Percentiles rank a stretch among this genome's conserved stretches.
phyloP scores from a whole-genome alignment of 2,329 filamentous ascomycete species.

The Diaporthe destruens region DNA sequence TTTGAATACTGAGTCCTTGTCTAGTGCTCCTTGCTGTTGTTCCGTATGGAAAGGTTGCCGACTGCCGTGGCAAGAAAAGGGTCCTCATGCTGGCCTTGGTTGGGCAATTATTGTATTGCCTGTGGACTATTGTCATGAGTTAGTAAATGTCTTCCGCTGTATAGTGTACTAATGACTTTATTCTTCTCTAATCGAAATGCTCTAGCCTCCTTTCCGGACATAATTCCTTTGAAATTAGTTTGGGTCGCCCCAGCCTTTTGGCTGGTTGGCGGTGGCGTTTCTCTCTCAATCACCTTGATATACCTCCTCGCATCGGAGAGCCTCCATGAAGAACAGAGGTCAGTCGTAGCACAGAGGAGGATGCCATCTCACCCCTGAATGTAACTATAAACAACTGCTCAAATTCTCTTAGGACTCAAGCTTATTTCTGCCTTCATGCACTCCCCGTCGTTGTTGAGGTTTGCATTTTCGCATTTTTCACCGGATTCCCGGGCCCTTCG shows the following conservation, averaged over 20 bases:
- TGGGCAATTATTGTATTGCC: not conserved
- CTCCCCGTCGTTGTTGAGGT: not conserved
- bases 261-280: not conserved
- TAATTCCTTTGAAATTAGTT: not conserved
- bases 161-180: no score
- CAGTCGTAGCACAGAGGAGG: not conserved
- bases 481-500: no score
- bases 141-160: not conserved
- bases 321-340: constrained; percentile 14
- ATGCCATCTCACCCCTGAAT: not conserved
- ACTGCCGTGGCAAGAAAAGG: constrained; percentile 2
- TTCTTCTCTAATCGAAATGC: not conserved
- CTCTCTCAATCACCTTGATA: not conserved
- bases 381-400: not conserved
- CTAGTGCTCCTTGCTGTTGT: not conserved
- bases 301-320: constrained; percentile 18
- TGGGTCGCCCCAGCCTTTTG: constrained; percentile 5
- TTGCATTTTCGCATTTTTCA: not conserved
- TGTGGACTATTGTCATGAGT: constrained; percentile 13
- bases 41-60: not conserved
- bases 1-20: not conserved
- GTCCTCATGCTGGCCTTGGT: not conserved
- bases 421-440: constrained; percentile 11
- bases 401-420: not conserved
- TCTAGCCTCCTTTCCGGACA: not conserved